phyloP scores from a whole-genome alignment of 2,329 filamentous ascomycete genomes.

The Ophiostoma piceae region DNA sequence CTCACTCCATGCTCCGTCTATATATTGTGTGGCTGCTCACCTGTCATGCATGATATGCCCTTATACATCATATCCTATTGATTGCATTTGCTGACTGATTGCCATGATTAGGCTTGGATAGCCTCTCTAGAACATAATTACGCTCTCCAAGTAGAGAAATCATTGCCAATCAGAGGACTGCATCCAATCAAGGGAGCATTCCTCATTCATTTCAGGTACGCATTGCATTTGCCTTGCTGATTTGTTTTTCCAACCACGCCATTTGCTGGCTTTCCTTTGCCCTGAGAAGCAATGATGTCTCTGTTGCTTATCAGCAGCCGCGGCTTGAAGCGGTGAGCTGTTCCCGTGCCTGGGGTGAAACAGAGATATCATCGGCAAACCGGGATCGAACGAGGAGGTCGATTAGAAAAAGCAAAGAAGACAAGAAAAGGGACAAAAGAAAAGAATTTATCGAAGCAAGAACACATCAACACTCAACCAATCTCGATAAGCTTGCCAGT shows the following conservation, averaged over 20 bases:
- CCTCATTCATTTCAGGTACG: slow-evolving; percentile 7
- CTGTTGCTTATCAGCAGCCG: slow-evolving; percentile 14
- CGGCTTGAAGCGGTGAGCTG: slow-evolving; percentile 1
- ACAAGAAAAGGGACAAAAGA: background rate
- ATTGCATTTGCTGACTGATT: background rate
- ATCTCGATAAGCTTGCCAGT: slow-evolving; percentile 8
- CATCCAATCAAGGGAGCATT: background rate
- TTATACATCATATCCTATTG: background rate
- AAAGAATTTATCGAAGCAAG: background rate
- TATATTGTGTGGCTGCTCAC: background rate
- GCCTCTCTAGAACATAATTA: background rate
- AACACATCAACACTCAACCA: background rate
- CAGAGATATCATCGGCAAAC: background rate
- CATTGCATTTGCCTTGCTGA: background rate
- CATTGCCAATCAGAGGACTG: background rate
- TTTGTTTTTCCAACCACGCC: slow-evolving; percentile 13
- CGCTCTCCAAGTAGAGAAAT: background rate
- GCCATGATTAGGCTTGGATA: background rate
- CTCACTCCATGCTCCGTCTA: background rate
- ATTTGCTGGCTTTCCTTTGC: background rate
- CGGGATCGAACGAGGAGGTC: background rate
- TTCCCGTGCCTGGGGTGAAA: slow-evolving; percentile 13
- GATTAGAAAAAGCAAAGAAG: background rate
- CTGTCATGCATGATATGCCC: background rate
- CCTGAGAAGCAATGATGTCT: background rate